Evolutionary conservation across 23 red algal genomes (phyloP).

Genomic region (Gracilaria gracilis): DNA sequence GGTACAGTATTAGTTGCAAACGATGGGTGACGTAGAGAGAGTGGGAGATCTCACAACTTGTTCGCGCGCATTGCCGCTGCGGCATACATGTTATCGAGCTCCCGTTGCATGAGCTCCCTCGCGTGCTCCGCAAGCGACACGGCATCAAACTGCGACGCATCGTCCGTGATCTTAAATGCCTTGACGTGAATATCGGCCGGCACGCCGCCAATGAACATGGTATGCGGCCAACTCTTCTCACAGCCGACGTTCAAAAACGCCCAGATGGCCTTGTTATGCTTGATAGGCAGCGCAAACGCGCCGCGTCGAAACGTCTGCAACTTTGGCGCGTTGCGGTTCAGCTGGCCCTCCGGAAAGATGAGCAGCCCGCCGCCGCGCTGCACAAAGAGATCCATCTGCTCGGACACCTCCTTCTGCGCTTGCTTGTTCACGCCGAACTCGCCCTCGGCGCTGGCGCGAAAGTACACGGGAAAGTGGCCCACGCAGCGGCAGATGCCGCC

Average conservation of each 20-base stretch:
- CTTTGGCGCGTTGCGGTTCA: constrained; percentile 41
- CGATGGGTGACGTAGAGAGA: too few relatives aligned
- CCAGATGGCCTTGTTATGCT: constrained; percentile 65
- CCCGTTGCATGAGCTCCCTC: constrained; percentile 44
- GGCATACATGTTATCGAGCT: constrained; percentile 61
- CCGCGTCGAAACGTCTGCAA: constrained; percentile 67
- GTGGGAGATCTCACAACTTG: background rate
- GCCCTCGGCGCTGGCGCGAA: constrained; percentile 33
- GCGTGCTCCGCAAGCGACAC: constrained; percentile 54
- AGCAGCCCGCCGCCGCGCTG: constrained; percentile 52
- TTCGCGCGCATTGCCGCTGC: background rate
- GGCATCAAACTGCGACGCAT: constrained; percentile 64
- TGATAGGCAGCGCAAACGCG: constrained; percentile 59
- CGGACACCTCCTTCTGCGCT: constrained; percentile 32
- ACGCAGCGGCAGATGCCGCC: constrained; percentile 62
- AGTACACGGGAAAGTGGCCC: constrained; percentile 69
- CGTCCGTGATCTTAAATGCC: constrained; percentile 62
- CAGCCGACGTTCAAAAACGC: constrained; percentile 71
- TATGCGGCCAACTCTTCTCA: constrained; percentile 50
- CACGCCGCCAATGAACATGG: constrained; percentile 37
- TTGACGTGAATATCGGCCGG: constrained; percentile 53
- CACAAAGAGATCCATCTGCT: constrained; percentile 52
- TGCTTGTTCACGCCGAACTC: constrained; percentile 67
- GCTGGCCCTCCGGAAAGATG: constrained; percentile 70
- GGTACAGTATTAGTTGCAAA: too few relatives aligned